Base-by-base conservation (phyloP, 148 eudicot genomes). In the Fagopyrum homotropicum region DNA sequence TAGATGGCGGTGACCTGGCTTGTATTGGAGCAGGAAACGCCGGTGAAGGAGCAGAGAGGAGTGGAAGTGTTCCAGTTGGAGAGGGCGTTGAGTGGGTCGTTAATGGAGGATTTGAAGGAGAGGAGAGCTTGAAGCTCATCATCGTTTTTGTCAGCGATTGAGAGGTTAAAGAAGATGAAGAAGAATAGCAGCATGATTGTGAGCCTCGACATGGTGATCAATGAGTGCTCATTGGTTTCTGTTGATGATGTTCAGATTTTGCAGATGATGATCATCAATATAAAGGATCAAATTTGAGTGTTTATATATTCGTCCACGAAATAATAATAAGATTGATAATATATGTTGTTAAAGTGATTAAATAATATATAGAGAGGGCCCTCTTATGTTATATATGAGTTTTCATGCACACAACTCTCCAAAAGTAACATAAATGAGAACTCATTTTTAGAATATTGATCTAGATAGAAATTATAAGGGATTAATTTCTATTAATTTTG, bases 11-110 rank as follows among this genome's bases (percentile, higher is more conserved):
- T 40, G 50, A 93, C 87, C 71, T 82, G 87, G 15, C 81, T 75
- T 44, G 75, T 61, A 16, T 84, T 77, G 19, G 74, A 19, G 69
- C 98, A 93, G 10, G 84, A 60, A 63, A 93, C 75, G 43, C 98
- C 97, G 45, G 75, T 72, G 94, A 94, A 93, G 8, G 77, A 63
- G 73, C 98, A 93, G 55, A 77, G 75, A 11, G 89, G 47, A 26
- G 74, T 78, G 57, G 92, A 86, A 72, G 77, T 26, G 77, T 84
- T 81, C 98, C 98, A 93, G 80, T 47, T 87, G 50, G 85, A 78
- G 78, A 93, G 93, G 46, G 84, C 79, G n/a, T 77, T 46, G 6
- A 83, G 79, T 44, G 90, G 97, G 86, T 93, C 96, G 49, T 35
- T 35, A 35, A 35, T 76, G 75, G 22, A 86, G 44, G 48, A 52